These are phyloP conservation scores for Aspergillus pseudoterreus DNA, from an alignment of 2,329 filamentous ascomycete genomes.

Conservation along the genomic window DNA sequence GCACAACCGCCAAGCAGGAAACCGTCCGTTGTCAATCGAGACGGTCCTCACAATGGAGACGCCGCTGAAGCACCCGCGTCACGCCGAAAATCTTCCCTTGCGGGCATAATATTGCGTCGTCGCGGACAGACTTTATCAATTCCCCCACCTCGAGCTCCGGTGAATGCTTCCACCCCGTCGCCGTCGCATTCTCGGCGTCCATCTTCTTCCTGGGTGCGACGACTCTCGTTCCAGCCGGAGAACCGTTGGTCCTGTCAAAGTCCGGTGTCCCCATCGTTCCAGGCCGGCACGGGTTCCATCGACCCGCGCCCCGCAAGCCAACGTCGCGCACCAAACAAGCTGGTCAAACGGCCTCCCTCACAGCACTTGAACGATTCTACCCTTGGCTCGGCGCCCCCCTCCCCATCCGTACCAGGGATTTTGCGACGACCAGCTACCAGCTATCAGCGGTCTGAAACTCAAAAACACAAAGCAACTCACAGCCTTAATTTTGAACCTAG, in stretches of 20 bases:
- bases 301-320: slow-evolving; percentile 30
- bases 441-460: slow-evolving; percentile 57
- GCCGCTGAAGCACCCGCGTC: slow-evolving; percentile 15
- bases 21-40: slow-evolving; percentile 11
- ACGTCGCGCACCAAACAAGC: slow-evolving; percentile 52
- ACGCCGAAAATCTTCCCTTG: slow-evolving; percentile 25
- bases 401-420: slow-evolving; percentile 45
- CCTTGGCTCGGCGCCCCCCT: slow-evolving; percentile 22
- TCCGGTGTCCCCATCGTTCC: slow-evolving; percentile 51
- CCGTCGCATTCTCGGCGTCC: slow-evolving; percentile 33
- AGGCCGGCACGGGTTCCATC: slow-evolving; percentile 52
- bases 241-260: slow-evolving; percentile 48
- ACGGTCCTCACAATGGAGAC: slow-evolving; percentile 8
- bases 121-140: slow-evolving; percentile 36
- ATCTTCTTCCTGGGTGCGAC: slow-evolving; percentile 54
- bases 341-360: slow-evolving; percentile 60
- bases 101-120: slow-evolving; percentile 28
- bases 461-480: slow-evolving; percentile 43
- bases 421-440: slow-evolving; percentile 61
- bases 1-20: slow-evolving; percentile 10
- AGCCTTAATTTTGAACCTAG: slow-evolving; percentile 26
- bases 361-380: slow-evolving; percentile 45
- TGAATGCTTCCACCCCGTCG: slow-evolving; percentile 21
- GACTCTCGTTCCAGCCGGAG: slow-evolving; percentile 50
- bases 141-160: slow-evolving; percentile 24